Evolutionary conservation across 2,329 filamentous ascomycete genomes (phyloP).

Genomic region (Pestalotiopsis sp.): DNA sequence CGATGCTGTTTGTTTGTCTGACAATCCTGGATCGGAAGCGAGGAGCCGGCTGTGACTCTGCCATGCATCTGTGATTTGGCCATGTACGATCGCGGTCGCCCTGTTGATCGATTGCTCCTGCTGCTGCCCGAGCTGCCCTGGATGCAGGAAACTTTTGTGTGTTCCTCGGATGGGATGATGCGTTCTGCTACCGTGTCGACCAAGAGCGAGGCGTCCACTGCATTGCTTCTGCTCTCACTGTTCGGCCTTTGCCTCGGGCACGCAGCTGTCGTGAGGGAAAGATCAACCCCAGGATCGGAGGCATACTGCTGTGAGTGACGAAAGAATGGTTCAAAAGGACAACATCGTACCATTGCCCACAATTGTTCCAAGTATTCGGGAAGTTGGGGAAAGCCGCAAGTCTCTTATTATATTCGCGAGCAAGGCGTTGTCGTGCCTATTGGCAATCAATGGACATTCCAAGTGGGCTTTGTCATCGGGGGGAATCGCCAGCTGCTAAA

Average conservation of each 20-base stretch:
- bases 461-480: not conserved
- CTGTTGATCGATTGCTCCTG: not conserved
- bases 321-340: not conserved
- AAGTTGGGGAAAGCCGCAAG: not conserved
- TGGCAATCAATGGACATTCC: not conserved
- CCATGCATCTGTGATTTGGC: not conserved
- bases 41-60: too few relatives aligned
- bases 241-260: not conserved
- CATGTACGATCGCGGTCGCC: not conserved
- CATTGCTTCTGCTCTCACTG: not conserved
- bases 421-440: not conserved
- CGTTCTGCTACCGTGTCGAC: not conserved
- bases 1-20: too few relatives aligned
- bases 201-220: not conserved
- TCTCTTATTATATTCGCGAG: not conserved
- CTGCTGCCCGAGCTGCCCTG: not conserved
- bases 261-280: not conserved
- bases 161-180: not conserved
- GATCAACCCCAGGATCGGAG: not conserved
- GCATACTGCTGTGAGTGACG: not conserved
- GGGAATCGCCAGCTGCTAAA: not conserved
- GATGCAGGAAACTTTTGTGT: not conserved
- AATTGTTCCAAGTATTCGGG: not conserved
- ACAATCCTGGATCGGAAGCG: too few relatives aligned
- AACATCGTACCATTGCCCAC: constrained; percentile 1